Evolutionary conservation across 768 basidiomycete genomes (phyloP), one percentile per base, ranked within the genome.

Genomic region (Lactifluus echinatus): DNA sequence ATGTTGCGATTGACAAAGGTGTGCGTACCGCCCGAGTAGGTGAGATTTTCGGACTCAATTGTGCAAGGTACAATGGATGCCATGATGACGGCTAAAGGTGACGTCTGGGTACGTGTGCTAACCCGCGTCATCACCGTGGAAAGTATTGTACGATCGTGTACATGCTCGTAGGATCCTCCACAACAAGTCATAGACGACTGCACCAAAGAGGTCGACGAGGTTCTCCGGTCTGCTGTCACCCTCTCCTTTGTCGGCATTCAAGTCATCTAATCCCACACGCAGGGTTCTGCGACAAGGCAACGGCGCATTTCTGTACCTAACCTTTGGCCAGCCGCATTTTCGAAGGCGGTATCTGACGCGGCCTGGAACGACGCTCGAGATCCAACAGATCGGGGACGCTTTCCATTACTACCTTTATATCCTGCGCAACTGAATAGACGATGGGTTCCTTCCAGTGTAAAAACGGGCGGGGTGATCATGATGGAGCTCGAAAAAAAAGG

Each of bases 301-400:
- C 1, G 85, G 87, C 0, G 61, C 74, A 2, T 89, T 92, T 69
- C 69, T 93, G 45, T 91, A 92, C 68, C 70, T 93, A 56, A 93
- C 90, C 4, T 91, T 93, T 63, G 91, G 90, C 4, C 91, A 93
- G 67, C 91, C 91, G 0, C 91, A 93, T 67, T 93, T 93, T 67
- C 83, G 91, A 39, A 75, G 76, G 55, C 81, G 81, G 19, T 90
- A 82, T 68, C 71, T 93, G 17, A 76, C 72, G 3, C 71, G 76
- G 48, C 73, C 76, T 15, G 76, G 72, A 2, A 84, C 87, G 21
- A 77, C 67, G 6, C 72, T 93, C 4, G 81, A 88, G 64, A 76
- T 89, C 53, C 78, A 77, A 56, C 77, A 84, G 61, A 72, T 93
- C 28, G 90, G 89, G 31, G 87, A 89, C 46, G 79, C 80, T 8